Percentiles rank a stretch among this genome's conserved stretches.
These are phyloP conservation scores for Penicillium canariense DNA, from an alignment of 495 filamentous ascomycete genomes.

Conservation along the genomic window DNA sequence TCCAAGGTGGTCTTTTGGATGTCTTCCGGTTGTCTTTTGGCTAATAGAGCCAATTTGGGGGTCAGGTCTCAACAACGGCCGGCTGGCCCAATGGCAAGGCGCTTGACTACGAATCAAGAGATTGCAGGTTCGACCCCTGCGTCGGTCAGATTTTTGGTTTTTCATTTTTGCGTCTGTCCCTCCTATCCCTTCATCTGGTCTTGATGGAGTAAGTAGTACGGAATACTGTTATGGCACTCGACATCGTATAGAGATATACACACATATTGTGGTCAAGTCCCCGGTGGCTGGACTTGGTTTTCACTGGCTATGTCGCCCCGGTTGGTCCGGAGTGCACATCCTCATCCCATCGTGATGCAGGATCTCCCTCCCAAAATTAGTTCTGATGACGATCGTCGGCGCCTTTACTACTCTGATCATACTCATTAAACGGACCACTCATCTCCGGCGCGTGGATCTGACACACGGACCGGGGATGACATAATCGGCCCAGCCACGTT, in stretches of 20 bases:
- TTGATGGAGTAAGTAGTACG: too few species aligned
- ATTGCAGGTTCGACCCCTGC: constrained; percentile 52
- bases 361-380: too few species aligned
- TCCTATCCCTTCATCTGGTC: too few species aligned
- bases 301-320: too few species aligned
- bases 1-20: too few species aligned
- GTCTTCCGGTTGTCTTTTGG: background rate
- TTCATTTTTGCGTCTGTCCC: background rate
- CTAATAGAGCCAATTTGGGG: background rate
- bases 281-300: too few species aligned
- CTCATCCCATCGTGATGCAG: background rate
- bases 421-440: background rate
- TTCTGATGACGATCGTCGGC: background rate
- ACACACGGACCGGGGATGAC: constrained; percentile 1
- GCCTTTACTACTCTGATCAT: background rate
- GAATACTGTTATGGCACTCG: too few species aligned
- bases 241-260: too few species aligned
- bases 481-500: constrained; percentile 9
- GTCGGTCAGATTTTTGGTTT: constrained; percentile 37
- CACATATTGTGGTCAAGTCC: too few species aligned
- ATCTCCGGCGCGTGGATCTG: background rate
- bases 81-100: constrained; percentile 69
- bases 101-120: constrained; percentile 72
- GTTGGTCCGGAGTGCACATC: too few species aligned
- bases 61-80: constrained; percentile 20